These are phyloP conservation scores for Aechmea fasciata DNA, from an alignment of 176 grass and related monocot species.

Conservation along the genomic window DNA sequence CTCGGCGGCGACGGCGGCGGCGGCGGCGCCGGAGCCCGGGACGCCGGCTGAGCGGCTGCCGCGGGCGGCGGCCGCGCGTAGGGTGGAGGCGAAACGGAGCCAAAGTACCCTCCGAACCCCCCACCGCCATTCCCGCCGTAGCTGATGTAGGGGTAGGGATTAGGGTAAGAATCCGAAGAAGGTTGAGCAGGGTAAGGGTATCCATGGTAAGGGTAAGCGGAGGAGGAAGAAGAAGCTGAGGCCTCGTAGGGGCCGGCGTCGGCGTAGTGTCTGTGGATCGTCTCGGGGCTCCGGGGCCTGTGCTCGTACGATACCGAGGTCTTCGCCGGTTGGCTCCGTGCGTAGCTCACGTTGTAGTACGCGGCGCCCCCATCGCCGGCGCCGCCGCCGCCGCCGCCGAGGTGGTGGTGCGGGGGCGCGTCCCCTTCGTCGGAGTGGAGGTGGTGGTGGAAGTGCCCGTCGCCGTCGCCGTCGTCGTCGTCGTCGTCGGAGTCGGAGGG, in stretches of 20 bases:
- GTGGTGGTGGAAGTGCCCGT: conserved; percentile 52
- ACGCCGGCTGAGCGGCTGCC: background rate
- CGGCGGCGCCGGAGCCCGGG: conserved; percentile 44
- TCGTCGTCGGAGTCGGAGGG: conserved; percentile 30
- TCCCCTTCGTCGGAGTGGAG: conserved; percentile 55
- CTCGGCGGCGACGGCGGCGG: conserved; percentile 72
- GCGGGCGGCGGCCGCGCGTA: background rate
- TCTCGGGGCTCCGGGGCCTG: conserved; percentile 18
- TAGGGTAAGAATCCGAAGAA: conserved; percentile 33
- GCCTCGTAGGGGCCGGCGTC: conserved; percentile 26
- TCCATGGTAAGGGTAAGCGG: conserved; percentile 27
- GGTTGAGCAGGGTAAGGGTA: conserved; percentile 41
- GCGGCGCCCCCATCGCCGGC: conserved; percentile 14
- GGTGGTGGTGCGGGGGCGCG: background rate
- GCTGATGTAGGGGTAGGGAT: conserved; percentile 21
- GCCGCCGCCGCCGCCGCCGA: too few relatives aligned
- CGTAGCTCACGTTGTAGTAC: conserved; percentile 63
- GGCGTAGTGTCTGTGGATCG: conserved; percentile 30
- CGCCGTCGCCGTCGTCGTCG: background rate
- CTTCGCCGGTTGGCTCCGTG: conserved; percentile 33
- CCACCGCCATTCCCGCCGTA: conserved; percentile 24
- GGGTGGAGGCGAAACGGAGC: background rate
- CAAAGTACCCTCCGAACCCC: conserved; percentile 26
- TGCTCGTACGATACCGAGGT: conserved; percentile 40
- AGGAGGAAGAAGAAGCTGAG: conserved; percentile 26